A percentile compares a stretch with the other conserved stretches of the same genome.
These are phyloP conservation scores for Alternaria burnsii DNA, from an alignment of 2,329 filamentous ascomycete genomes.

Conservation along the genomic window DNA sequence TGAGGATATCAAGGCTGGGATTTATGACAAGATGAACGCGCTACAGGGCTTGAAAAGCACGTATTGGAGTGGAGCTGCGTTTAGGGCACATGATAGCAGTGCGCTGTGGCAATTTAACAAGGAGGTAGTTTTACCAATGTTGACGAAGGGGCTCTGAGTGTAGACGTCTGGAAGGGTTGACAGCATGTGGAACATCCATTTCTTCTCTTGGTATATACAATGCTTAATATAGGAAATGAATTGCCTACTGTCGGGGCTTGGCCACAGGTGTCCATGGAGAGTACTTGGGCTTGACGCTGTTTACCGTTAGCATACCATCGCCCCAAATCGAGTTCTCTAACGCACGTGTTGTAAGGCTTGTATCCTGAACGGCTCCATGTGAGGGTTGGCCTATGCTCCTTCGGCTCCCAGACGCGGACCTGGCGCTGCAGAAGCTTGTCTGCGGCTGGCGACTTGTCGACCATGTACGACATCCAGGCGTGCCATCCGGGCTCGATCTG, in stretches of 20 bases:
- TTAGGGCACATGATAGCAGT: constrained; percentile 27
- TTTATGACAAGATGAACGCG: constrained; percentile 34
- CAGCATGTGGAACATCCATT: constrained; percentile 3
- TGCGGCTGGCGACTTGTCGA: constrained; percentile 83
- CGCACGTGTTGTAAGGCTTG: constrained; percentile 95
- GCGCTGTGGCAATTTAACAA: constrained; percentile 40
- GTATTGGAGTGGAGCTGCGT: constrained; percentile 34
- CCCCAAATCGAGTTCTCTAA: constrained; percentile 34
- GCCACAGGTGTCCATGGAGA: constrained; percentile 58
- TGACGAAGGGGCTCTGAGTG: constrained; percentile 2
- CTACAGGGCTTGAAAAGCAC: constrained; percentile 32
- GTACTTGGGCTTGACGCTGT: constrained; percentile 61
- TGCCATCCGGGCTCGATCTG: constrained; percentile 98
- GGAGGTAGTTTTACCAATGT: constrained; percentile 30
- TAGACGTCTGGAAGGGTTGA: neutral
- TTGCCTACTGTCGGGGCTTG: constrained; percentile 51
- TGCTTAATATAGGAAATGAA: constrained; percentile 24
- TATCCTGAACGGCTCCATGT: constrained; percentile 82
- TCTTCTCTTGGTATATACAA: constrained; percentile 34
- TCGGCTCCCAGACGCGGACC: constrained; percentile 77
- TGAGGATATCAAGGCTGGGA: constrained; percentile 13
- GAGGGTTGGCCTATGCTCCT: constrained; percentile 75
- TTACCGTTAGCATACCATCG: constrained; percentile 14
- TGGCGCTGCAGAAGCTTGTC: constrained; percentile 76
- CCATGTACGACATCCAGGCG: constrained; percentile 93